phyloP scores from a whole-genome alignment of 2,329 filamentous ascomycete genomes.

The Magnaporthiopsis rhizophila region DNA sequence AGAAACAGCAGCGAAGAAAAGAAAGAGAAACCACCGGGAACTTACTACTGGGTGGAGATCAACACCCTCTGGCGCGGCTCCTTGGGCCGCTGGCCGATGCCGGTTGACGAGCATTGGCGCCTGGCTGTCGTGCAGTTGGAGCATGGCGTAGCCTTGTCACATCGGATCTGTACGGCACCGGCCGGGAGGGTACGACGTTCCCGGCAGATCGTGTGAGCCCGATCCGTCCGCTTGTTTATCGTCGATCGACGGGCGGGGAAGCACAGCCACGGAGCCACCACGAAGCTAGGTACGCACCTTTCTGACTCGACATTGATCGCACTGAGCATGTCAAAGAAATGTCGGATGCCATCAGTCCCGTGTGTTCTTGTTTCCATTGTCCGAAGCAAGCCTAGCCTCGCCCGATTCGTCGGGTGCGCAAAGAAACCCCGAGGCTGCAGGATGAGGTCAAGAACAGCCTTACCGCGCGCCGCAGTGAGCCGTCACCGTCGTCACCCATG shows the following conservation, averaged over 20 bases:
- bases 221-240: no score
- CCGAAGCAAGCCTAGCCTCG: not conserved
- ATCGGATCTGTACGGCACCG: slow-evolving; percentile 38
- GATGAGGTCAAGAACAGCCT: not conserved
- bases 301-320: slow-evolving; percentile 30
- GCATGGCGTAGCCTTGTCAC: slow-evolving; percentile 50
- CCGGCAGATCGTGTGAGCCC: not conserved
- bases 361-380: not conserved
- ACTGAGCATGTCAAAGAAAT: slow-evolving; percentile 18
- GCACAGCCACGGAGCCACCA: not conserved
- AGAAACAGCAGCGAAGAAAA: no score
- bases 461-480: not conserved
- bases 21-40: slow-evolving; percentile 10
- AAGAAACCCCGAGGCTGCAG: not conserved
- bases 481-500: not conserved
- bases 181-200: not conserved
- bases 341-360: not conserved
- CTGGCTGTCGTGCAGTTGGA: slow-evolving; percentile 48
- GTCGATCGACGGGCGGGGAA: no score
- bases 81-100: slow-evolving; percentile 44
- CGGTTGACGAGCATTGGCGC: slow-evolving; percentile 46
- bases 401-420: not conserved
- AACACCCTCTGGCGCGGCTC: slow-evolving; percentile 48
- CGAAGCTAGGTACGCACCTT: slow-evolving; percentile 21
- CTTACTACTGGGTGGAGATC: slow-evolving; percentile 54